phyloP scores from a whole-genome alignment of 1,139 yeast genomes.

The Diutina sp. region DNA sequence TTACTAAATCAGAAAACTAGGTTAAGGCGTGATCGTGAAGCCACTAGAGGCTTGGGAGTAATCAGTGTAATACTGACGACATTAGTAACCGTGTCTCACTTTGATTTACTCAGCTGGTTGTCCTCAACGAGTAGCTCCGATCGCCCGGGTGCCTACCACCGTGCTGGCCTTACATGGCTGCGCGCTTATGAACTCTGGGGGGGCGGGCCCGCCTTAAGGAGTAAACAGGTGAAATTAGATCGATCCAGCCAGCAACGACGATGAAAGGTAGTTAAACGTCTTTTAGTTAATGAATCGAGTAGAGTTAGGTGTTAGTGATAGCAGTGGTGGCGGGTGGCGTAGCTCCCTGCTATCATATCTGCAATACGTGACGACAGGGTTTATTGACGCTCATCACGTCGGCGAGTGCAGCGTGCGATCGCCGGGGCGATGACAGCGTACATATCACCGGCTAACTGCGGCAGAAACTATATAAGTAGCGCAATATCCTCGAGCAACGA shows the following conservation, averaged over 20 bases:
- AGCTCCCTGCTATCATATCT: too few species aligned
- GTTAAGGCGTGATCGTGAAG: not conserved
- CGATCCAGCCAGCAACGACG: not conserved
- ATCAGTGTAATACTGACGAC: too few species aligned
- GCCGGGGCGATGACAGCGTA: not conserved
- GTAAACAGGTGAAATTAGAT: not conserved
- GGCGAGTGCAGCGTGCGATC: not conserved
- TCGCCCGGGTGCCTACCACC: not conserved
- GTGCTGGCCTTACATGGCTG: not conserved
- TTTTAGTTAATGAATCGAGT: too few species aligned
- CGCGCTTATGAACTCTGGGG: not conserved
- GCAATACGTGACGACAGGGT: too few species aligned
- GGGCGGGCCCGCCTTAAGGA: not conserved
- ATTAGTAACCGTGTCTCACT: too few species aligned
- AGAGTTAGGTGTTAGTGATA: not conserved
- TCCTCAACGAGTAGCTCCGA: not conserved
- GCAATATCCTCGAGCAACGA: not conserved
- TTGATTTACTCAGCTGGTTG: not conserved
- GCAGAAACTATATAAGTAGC: not conserved
- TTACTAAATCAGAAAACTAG: not conserved
- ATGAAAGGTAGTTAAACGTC: not conserved
- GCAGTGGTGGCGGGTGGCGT: not conserved
- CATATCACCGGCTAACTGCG: not conserved
- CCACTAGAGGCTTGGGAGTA: not conserved
- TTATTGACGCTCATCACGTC: not conserved